Base-by-base conservation (phyloP, 2,329 filamentous ascomycete species). In the Elsinoe arachidis region DNA sequence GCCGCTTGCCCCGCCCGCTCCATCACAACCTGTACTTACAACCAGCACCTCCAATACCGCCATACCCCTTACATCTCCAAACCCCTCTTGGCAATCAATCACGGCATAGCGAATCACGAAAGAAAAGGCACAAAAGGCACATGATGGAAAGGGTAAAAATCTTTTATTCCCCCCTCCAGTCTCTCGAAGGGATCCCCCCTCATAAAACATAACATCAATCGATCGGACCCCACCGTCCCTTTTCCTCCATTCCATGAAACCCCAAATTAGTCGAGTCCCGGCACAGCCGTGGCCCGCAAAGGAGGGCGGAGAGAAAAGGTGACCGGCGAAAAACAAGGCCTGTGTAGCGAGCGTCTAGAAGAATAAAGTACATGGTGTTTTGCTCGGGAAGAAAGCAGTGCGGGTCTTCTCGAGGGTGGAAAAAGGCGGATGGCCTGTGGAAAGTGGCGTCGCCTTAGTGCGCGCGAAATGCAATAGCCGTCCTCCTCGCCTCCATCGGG, bases 271-370 rank as follows among this genome's bases (percentile, higher is more conserved):
- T 30, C 26, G 26, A 30, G 26, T 34, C 46, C 46, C 46, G 15
- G 19, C 46, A 15, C 26, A 51, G 49, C 15, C 49, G 19, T 17
- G 23, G 33, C 33, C 46, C n/a, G 26, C 12, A 26, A 15, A n/a
- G 43, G 15, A 35, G 26, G 46, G 23, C 17, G 46, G 46, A 51
- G 12, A 43, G 39, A 43, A 19, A 15, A n/a, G 9, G 10, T 5
- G 10, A 19, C 15, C 10, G 39, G 39, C 26, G 17, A 12, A 12
- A 17, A 23, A 17, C 10, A 35, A 17, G 46, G 26, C 26, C 17
- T n/a, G 17, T 51, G 17, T 37, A 53, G 49, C 49, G 49, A 53
- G 49, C 49, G 49, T 53, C 49, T 38, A 53, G 49, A 53, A 53
- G 34, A 38, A 53, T 37, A 53, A 26, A 46, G 34, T 53, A 53